Evolutionary conservation across 1,139 yeast species (phyloP), one percentile per base, ranked within the genome.

Genomic region (Hansenula anomala): DNA sequence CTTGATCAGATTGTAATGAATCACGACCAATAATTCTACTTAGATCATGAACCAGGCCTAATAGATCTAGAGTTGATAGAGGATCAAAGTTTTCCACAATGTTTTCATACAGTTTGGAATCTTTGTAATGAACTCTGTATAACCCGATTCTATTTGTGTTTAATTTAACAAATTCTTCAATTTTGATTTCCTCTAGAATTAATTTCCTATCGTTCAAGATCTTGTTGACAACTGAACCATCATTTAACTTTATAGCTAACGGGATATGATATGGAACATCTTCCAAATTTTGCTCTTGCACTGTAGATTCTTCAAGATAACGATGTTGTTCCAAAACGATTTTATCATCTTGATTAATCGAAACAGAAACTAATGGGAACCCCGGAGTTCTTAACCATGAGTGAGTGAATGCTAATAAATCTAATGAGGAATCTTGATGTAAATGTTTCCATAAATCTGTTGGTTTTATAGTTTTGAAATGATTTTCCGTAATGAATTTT

Each of bases 351-450:
- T 55, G 55, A 18, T 48, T 47, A 0, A 55, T 43, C 1, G 59
- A 47, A 1, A 79, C 77, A 9, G 58, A 55, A 14, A 82, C 54
- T 3, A 75, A 54, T 4, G 92, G 90, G 40, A 63, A 71, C 0
- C 88, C 88, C 1, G 79, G 68, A 18, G 70, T 59, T 49, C 76
- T 67, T 6, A 71, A 59, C 88, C 88, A 81, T 1, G 84, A 72
- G 44, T 75, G 46, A 2, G 46, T 25, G 30, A 54, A 52, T 2
- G 47, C 44, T 4, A 39, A 51, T 24, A 71, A 41, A 41, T 72
- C 74, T 20, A 63, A 42, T 1, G 60, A 49, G 0, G 64, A 53
- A 10, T 45, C 44, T 4, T 59, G 58, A 43, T 66, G 59, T 28
- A 73, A 51, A 16, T 49, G 58, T 31, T 61, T 65, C 84, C 88